Evolutionary conservation across 805 yeast genomes (phyloP), one percentile per base, ranked within the genome.

Genomic region (Limtongia smithiae): DNA sequence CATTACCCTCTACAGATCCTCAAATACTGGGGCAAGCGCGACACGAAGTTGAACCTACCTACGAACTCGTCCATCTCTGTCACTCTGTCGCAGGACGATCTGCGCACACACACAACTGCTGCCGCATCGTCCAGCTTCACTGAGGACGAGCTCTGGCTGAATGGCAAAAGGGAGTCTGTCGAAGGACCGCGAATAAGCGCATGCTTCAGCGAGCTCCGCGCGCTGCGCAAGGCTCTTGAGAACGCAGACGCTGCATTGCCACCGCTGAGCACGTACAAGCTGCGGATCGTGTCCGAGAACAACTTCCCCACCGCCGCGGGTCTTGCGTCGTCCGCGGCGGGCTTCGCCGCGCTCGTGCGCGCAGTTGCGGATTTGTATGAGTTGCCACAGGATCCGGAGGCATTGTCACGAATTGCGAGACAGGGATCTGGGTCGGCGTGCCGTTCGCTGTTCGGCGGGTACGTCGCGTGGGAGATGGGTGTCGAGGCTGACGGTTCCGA

Each of bases 301-400:
- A 93, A 93, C 71, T 93, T 93, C 76, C 99, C 99, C 44, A 93
- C 99, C 22, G 98, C 98, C 28, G 98, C 98, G 4, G 98, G 98
- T 2, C 77, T 93, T 60, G 98, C 98, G 0, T 88, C 96, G 0
- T 85, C 95, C 4, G 98, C 98, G 12, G 97, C 98, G 8, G 99
- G 99, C 0, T 91, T 89, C 69, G 96, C 98, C 31, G 98, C 98
- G 8, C 75, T 93, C 54, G 95, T 91, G 20, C 79, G 79, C 41
- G 86, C 96, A n/a, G 80, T 93, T 63, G 89, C 97, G 15, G 78
- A 77, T 63, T 74, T 93, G 51, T 93, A 83, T 71, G 68, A 85
- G 67, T 79, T 93, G 52, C 95, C 96, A n/a, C 85, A 85, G 63
- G 78, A 84, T 53, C 74, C 78, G 63, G 84, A 93, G 20, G 96